Base-by-base conservation (phyloP, 768 basidiomycete species). In the Pisolithus orientalis region DNA sequence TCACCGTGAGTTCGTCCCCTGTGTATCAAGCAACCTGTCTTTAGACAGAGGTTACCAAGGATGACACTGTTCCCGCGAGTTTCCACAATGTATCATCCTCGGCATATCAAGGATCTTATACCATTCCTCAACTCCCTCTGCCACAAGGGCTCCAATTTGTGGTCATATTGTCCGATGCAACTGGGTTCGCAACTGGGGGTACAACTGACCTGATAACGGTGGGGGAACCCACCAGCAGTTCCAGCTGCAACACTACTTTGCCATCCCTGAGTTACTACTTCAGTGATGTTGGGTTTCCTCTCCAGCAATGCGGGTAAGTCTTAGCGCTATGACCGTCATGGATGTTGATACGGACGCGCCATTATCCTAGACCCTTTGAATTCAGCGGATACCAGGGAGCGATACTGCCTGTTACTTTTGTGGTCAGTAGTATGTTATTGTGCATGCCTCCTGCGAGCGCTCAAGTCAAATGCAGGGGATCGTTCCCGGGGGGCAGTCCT, bases 91-190 rank as follows among this genome's bases (percentile, higher is more conserved):
- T 89, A 49, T 82, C 85, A 17, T 54, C 70, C 5, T 62, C 74
- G n/a, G 75, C 81, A 4, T 82, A 78, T 62, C 53, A 73, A 53
- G 84, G 84, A 46, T 75, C 76, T 0, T 87, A 73, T 62, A 67
- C 74, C 11, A 62, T 75, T 29, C 42, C 67, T 0, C 73, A 72
- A 52, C 56, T 88, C 11, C 71, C 74, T 3, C 66, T 83, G 44
- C 32, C 62, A 13, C 60, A 70, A 9, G 67, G 59, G 27, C 60
- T 72, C 16, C 63, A 70, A 50, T 70, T 87, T 46, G 46, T 87
- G 13, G 53, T 84, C 21, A 75, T 79, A 34, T 85, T 90, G 83
- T 88, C 84, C 27, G 88, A 90, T 61, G 72, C 80, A 16, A 78
- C 77, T 21, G 21, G 21, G 21, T 21, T 21, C 21, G 21, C 21